Base-by-base conservation (phyloP, 2,329 filamentous ascomycete genomes). In the Fusarium compactum region DNA sequence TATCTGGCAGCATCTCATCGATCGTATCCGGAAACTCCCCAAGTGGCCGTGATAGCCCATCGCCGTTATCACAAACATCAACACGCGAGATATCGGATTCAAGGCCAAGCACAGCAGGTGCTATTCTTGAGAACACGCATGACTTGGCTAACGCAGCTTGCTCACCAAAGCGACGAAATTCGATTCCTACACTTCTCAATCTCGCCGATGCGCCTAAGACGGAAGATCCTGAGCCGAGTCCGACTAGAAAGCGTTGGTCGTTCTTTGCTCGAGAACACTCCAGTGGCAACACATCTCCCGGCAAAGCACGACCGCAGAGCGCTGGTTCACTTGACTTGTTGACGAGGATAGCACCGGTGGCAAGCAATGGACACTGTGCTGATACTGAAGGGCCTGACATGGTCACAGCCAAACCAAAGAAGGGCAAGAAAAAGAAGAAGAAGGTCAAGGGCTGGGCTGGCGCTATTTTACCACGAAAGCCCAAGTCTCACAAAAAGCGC, bases 1-100 rank as follows among this genome's bases (percentile, higher is more conserved):
- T 93, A 34, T 92, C 92, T 27, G 92, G 91, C 61, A 97, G 92
- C 79, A 89, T 96, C 48, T 94, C 92, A 7, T 97, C 93, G 0
- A 84, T 95, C 44, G 84, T 92, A 7, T 93, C 92, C 14, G 86
- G 85, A 15, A 85, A 85, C 32, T 81, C 80, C 9, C 78, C 81
- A 61, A 72, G 72, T 63, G 73, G 86, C 82, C 59, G 81, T 80
- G 80, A 80, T 81, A 78, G 67, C 79, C 69, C 78, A 67, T 65
- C 76, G 67, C 58, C 78, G 70, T 62, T 83, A 7, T 79, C 80
- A 5, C 80, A 82, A 22, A 83, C 77, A 50, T 74, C 81, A 18
- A 82, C 83, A 6, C 80, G 80, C 18, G 82, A 82, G 38, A 78
- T 78, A n/a, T 76, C 76, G 1, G 85, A 87, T 52, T 85, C 83